phyloP scores from a whole-genome alignment of 1,139 yeast species.

The Pichia sp. region DNA sequence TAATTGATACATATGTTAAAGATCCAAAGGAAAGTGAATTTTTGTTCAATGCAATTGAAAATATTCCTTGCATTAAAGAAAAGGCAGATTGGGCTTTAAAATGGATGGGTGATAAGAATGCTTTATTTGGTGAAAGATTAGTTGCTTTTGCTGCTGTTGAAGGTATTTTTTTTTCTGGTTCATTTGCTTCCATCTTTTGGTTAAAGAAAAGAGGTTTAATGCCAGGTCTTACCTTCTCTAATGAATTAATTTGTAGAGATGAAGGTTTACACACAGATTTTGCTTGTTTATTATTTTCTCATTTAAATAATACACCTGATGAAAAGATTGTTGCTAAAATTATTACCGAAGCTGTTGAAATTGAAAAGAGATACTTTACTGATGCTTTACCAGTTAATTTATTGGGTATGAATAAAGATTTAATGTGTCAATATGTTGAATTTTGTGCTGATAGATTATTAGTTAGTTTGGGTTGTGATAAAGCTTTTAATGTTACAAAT shows the following conservation, averaged over 20 bases:
- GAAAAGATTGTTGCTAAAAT: constrained; percentile 71
- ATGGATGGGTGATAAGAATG: constrained; percentile 86
- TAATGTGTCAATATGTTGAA: constrained; percentile 97
- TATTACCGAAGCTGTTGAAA: constrained; percentile 89
- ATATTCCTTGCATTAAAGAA: constrained; percentile 87
- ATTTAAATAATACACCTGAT: constrained; percentile 83
- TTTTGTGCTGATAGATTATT: constrained; percentile 94
- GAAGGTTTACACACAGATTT: constrained; percentile 98
- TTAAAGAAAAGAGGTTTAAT: constrained; percentile 93
- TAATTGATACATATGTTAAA: constrained; percentile 90
- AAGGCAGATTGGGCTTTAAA: constrained; percentile 98
- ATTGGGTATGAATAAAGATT: constrained; percentile 85
- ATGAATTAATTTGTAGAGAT: constrained; percentile 94
- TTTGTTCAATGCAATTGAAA: constrained; percentile 89
- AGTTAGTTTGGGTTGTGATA: constrained; percentile 83
- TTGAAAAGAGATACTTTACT: constrained; percentile 90
- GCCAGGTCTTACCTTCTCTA: constrained; percentile 98
- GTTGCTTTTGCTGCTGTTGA: constrained; percentile 99
- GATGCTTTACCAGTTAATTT: constrained; percentile 89
- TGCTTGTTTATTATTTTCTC: constrained; percentile 91
- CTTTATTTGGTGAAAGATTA: constrained; percentile 88
- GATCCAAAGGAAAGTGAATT: constrained; percentile 88
- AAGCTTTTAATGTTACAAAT: constrained; percentile 78
- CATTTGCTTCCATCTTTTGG: constrained; percentile 98
- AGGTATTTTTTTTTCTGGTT: constrained; percentile 96